These are phyloP conservation scores for Antitrichia curtipendula DNA, from an alignment of 225 moss, liverwort and hornwort genomes.

Conservation along the genomic window DNA sequence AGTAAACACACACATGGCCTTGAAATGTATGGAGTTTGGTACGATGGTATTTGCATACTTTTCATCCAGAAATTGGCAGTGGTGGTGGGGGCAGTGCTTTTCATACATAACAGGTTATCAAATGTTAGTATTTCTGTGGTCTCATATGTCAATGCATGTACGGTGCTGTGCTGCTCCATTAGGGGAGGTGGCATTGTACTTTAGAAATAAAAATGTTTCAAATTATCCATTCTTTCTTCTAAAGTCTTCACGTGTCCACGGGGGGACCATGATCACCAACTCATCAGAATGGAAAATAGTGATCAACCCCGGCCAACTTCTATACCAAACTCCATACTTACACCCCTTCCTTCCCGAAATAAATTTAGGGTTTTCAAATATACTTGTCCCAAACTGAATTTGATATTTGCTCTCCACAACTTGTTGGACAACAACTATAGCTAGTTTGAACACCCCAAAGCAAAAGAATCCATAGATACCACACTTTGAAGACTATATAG, in stretches of 20 bases:
- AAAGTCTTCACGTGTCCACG: background rate
- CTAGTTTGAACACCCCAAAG: no score
- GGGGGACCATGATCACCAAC: background rate
- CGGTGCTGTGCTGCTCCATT: background rate
- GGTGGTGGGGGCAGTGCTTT: no score
- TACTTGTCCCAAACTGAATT: no score
- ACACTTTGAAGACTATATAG: no score
- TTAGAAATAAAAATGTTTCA: background rate
- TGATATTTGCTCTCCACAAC: no score
- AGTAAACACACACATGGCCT: background rate
- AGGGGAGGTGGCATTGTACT: no score
- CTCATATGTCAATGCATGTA: background rate
- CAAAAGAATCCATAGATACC: no score
- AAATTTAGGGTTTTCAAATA: no score
- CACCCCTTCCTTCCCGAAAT: no score
- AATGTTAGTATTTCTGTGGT: background rate
- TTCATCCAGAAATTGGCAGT: background rate
- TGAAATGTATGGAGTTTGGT: background rate
- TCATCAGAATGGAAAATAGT: background rate
- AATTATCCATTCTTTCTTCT: background rate
- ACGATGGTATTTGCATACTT: background rate
- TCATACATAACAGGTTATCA: background rate
- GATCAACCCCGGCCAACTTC: no score
- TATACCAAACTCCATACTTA: no score
- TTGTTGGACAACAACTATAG: no score